phyloP scores from a whole-genome alignment of 768 basidiomycete genomes.

The Suillus weaverae region DNA sequence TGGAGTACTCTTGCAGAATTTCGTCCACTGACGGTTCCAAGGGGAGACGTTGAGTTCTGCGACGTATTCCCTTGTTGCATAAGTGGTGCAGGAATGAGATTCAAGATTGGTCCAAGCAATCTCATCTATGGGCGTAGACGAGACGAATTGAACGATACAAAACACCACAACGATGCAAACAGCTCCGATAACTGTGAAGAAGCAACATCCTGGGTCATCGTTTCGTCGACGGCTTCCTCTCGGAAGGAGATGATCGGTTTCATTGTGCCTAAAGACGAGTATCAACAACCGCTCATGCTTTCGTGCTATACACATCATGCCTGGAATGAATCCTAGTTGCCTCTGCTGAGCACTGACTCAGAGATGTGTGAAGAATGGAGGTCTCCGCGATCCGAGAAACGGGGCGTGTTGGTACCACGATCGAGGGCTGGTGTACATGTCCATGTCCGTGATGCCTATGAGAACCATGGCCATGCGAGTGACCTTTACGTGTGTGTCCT shows the following conservation, averaged over 20 bases:
- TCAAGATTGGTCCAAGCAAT: constrained; percentile 19
- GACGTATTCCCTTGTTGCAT: constrained; percentile 29
- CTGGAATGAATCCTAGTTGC: background rate
- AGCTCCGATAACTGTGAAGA: background rate
- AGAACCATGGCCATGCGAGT: too few relatives aligned
- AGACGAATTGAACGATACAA: background rate
- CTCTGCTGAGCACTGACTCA: background rate
- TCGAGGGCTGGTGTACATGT: background rate
- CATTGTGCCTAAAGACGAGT: background rate
- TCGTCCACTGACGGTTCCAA: constrained; percentile 16
- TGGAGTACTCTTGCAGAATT: constrained; percentile 21
- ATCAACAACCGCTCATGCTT: background rate
- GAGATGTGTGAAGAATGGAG: background rate
- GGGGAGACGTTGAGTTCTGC: constrained; percentile 32
- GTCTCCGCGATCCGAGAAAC: background rate
- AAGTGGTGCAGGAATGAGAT: constrained; percentile 24
- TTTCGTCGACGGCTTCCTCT: background rate
- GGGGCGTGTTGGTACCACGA: background rate
- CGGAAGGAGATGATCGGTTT: background rate
- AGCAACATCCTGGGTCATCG: background rate
- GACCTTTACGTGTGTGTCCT: background rate
- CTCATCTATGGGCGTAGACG: background rate
- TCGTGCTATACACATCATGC: background rate
- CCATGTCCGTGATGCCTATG: background rate
- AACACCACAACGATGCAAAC: background rate